Evolutionary conservation across 345 rosid genomes (phyloP), one percentile per base, ranked within the genome.

Genomic region (Eucalyptus rudis): DNA sequence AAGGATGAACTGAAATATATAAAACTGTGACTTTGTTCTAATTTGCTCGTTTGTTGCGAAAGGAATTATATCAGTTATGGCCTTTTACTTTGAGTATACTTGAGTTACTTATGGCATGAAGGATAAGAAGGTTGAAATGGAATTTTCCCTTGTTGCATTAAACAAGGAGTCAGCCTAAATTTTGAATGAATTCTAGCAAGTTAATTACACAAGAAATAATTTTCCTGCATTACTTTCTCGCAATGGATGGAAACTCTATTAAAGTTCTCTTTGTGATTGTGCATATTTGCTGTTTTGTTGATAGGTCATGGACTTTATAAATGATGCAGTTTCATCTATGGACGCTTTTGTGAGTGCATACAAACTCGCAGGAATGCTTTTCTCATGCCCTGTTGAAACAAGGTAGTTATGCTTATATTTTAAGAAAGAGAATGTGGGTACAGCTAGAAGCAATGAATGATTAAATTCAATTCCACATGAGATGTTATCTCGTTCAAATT

Each of bases 291-390:
- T 51, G 33, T 87, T 88, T 36, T 45, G 11, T 84, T 87, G 29
- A 68, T 91, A 98, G 99, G 99, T 98, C 90, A 94, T 98, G 97
- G 99, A 98, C 93, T 98, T 98, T 86, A 94, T 98, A 90, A 98
- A 98, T 93, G 99, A 98, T 92, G 97, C 99, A 58, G 89, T 95
- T 93, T 95, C 94, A 87, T 96, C 99, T 87, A 93, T 98, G 96
- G 98, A 97, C 91, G 94, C 98, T 88, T 93, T 97, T 86, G 91
- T 94, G 89, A 91, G 93, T 90, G 95, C 95, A 20, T 96, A 95
- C 93, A 93, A 89, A 86, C 95, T 95, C 64, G 95, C 98, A 91
- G 94, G 97, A 86, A 86, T 95, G 89, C 92, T 94, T 79, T 96
- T 97, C 89, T 95, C 94, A 85, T 93, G 94, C 88, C 94, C 96